phyloP scores from a whole-genome alignment of 306 rosid genomes.

The Ochetophila trinervis region DNA sequence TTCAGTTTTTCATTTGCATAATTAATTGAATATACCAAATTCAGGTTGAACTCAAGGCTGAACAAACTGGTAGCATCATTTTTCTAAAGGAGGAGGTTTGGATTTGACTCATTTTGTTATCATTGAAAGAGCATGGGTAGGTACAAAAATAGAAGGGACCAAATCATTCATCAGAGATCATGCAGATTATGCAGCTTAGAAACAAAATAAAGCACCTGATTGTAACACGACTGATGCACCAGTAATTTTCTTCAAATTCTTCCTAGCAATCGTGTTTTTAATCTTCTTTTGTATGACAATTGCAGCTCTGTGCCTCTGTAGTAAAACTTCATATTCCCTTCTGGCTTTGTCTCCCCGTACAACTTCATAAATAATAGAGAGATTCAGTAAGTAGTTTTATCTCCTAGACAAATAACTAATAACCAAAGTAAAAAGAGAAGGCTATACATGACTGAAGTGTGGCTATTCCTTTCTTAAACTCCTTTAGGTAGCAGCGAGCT shows the following conservation, averaged over 20 bases:
- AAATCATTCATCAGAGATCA: constrained; percentile 3
- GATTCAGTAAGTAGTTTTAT: constrained; percentile 14
- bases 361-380: constrained; percentile 52
- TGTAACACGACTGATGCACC: constrained; percentile 73
- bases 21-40: background rate
- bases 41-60: background rate
- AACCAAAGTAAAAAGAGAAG: constrained; percentile 14
- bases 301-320: constrained; percentile 75
- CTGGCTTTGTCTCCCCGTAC: constrained; percentile 73
- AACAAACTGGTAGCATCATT: too few relatives aligned
- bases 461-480: constrained; percentile 63
- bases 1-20: background rate
- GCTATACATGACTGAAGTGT: constrained; percentile 84
- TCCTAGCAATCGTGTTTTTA: constrained; percentile 49
- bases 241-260: constrained; percentile 39
- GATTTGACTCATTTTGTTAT: background rate
- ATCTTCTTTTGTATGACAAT: constrained; percentile 61
- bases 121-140: background rate
- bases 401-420: constrained; percentile 25
- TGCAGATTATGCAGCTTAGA: constrained; percentile 1
- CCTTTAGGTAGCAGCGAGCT: constrained; percentile 63
- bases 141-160: background rate
- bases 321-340: constrained; percentile 51
- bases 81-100: background rate
- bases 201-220: constrained; percentile 43